These are phyloP conservation scores for Thermothielavioides terrestris DNA, from an alignment of 495 filamentous ascomycete species.

Conservation along the genomic window DNA sequence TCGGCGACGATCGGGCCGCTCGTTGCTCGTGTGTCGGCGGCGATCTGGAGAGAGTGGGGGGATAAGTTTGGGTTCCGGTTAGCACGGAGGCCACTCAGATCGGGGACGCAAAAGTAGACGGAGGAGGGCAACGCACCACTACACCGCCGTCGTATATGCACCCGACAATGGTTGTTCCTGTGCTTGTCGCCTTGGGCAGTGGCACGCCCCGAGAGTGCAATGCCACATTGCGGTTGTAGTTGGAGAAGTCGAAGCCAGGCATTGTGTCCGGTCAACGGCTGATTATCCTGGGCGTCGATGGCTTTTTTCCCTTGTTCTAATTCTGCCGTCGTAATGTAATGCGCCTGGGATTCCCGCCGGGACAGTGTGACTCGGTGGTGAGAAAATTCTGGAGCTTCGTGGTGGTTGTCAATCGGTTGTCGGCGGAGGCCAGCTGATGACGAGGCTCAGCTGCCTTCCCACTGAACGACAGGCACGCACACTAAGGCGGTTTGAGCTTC, in stretches of 20 bases:
- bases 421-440: conserved; percentile 26
- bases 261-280: too few species aligned
- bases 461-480: conserved; percentile 6
- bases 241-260: conserved; percentile 99
- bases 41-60: conserved; percentile 52
- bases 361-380: conserved; percentile 3
- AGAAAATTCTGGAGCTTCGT: neutral
- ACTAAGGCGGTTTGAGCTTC: conserved; percentile 7
- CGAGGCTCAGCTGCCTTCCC: conserved; percentile 34
- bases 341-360: too few species aligned
- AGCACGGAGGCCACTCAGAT: neutral
- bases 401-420: conserved; percentile 9
- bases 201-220: conserved; percentile 89
- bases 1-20: conserved; percentile 97
- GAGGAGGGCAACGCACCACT: conserved; percentile 51
- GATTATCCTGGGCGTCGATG: too few species aligned
- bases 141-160: conserved; percentile 96
- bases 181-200: conserved; percentile 94
- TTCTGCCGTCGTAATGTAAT: too few species aligned
- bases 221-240: conserved; percentile 95
- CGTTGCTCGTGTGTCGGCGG: conserved; percentile 95
- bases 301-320: too few species aligned
- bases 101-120: neutral
- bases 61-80: neutral
- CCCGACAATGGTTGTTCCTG: conserved; percentile 98